Base-by-base conservation (phyloP, 177 flowering plant genomes). In the Vitis hybrid region DNA sequence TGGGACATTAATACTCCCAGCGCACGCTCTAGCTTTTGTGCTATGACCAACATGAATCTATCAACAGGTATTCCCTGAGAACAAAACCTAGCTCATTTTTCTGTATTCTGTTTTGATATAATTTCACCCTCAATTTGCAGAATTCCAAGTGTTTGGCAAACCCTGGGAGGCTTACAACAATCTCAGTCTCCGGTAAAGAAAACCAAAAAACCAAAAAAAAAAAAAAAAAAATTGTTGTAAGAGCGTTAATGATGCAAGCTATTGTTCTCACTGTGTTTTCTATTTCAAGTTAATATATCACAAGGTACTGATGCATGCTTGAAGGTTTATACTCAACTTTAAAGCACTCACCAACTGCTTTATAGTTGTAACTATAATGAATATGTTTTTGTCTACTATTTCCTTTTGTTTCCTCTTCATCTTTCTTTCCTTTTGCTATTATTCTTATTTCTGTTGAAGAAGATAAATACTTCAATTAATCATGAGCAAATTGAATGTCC, bases 21-120 rank as follows among this genome's bases (percentile, higher is more conserved):
- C 17, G n/a, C 73, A 17, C 66, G 56, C 18, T 60, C 75, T 3
- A 65, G 57, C 64, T 52, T 65, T 55, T 67, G 64, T 69, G 63
- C 76, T 17, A 49, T 66, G 7, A 30, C 62, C 45, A 68, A 26
- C 54, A 45, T 67, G 67, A 70, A 78, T 61, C 59, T 67, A 10
- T 71, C 78, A 8, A n/a, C 72, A 71, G 78, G 81, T 78, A 71
- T 19, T 15, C 45, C 3, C 2, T 32, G 55, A 40, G 12, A 70
- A 2, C 10, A 34, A 34, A 62, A 62, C 19, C 59, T 57, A 11
- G 23, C 5, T 13, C 18, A 19, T 1, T 48, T 58, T 58, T 68
- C 3, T 48, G 8, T 4, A 50, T 50, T 14, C 15, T 0, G 5
- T 48, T 10, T 52, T 3, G 23, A 8, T 3, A 2, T 58, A n/a